phyloP scores from a whole-genome alignment of 2,329 filamentous ascomycete genomes.

The Epichloe hybrida region DNA sequence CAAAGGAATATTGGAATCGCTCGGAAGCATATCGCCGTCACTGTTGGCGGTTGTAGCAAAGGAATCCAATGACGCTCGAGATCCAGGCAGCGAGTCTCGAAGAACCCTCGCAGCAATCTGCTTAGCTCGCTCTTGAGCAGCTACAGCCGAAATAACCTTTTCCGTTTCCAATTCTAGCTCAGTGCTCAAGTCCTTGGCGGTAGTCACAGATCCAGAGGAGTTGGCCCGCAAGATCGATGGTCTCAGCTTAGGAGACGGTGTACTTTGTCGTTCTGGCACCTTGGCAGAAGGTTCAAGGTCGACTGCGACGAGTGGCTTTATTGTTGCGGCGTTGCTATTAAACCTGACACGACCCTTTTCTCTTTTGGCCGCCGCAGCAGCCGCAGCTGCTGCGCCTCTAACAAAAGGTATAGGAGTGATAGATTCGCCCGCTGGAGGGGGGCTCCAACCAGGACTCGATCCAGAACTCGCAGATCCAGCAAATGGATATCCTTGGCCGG shows the following conservation, averaged over 20 bases:
- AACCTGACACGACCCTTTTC: constrained; percentile 36
- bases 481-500: neutral
- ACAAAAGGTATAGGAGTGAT: neutral
- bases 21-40: constrained; percentile 13
- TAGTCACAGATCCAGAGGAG: constrained; percentile 25
- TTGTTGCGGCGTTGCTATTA: constrained; percentile 29
- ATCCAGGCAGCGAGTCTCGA: constrained; percentile 22
- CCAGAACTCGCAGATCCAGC: neutral
- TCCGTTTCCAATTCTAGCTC: constrained; percentile 15
- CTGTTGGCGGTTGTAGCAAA: constrained; percentile 17
- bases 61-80: constrained; percentile 25
- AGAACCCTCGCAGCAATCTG: constrained; percentile 27
- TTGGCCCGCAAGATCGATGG: constrained; percentile 30
- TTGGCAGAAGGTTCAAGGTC: constrained; percentile 4
- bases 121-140: constrained; percentile 29
- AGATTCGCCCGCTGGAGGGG: neutral
- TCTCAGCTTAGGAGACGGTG: constrained; percentile 17
- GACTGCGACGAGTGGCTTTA: constrained; percentile 12
- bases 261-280: constrained; percentile 1
- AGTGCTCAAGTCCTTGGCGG: constrained; percentile 12
- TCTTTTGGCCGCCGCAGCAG: constrained; percentile 15
- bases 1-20: constrained; percentile 18
- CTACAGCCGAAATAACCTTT: constrained; percentile 21
- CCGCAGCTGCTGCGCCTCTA: neutral
- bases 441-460: neutral